These are phyloP conservation scores for Pisolithus tinctorius DNA, from an alignment of 768 basidiomycete genomes.

Conservation along the genomic window DNA sequence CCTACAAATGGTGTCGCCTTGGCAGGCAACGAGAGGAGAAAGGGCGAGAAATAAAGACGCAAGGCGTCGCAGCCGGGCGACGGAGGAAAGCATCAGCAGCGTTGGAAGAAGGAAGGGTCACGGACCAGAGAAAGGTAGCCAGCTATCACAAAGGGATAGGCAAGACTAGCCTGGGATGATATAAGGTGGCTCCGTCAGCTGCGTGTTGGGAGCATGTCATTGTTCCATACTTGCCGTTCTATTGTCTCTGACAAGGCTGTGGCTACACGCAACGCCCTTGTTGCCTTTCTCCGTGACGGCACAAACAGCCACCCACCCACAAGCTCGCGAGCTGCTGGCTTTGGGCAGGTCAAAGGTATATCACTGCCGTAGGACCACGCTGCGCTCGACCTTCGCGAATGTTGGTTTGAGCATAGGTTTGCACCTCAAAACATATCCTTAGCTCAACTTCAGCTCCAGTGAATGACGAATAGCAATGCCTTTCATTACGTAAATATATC, in stretches of 20 bases:
- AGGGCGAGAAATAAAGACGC: constrained; percentile 34
- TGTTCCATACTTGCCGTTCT: constrained; percentile 25
- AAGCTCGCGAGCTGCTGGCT: too few species aligned
- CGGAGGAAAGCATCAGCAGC: constrained; percentile 51
- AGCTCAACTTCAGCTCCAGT: too few species aligned
- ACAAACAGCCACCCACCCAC: too few species aligned
- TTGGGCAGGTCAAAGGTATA: too few species aligned
- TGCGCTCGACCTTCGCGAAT: too few species aligned
- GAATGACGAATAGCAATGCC: too few species aligned
- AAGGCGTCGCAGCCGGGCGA: constrained; percentile 73
- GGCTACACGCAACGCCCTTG: constrained; percentile 11
- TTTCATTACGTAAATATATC: too few species aligned
- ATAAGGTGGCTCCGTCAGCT: constrained; percentile 18
- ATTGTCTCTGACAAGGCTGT: constrained; percentile 25
- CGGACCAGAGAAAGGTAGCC: constrained; percentile 13
- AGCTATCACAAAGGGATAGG: constrained; percentile 19
- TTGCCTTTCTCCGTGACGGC: constrained; percentile 12
- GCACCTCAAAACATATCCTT: too few species aligned
- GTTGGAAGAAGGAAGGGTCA: constrained; percentile 13
- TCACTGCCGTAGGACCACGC: too few species aligned
- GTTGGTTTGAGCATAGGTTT: too few species aligned
- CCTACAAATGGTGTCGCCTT: constrained; percentile 57
- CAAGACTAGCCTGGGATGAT: constrained; percentile 11
- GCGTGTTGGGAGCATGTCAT: constrained; percentile 23
- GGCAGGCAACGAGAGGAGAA: constrained; percentile 37